phyloP scores from a whole-genome alignment of 768 basidiomycete species.

The Boletales sp. region DNA sequence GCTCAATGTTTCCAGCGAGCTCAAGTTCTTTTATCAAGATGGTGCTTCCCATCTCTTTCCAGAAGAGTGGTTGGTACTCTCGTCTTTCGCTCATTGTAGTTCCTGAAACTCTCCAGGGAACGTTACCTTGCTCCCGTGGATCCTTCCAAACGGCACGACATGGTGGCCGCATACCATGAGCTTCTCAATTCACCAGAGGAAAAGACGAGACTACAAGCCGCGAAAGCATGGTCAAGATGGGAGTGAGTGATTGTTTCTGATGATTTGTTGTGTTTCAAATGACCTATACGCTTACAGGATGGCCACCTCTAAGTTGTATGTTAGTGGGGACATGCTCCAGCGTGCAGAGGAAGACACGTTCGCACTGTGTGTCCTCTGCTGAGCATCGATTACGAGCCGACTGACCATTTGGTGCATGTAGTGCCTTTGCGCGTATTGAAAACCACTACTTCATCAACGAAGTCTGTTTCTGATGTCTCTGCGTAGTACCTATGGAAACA shows the following conservation, averaged over 20 bases:
- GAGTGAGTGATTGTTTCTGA: conserved; percentile 56
- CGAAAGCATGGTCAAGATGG: conserved; percentile 88
- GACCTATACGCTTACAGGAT: conserved; percentile 47
- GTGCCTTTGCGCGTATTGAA: conserved; percentile 85
- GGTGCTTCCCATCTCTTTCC: conserved; percentile 82
- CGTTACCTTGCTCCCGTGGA: conserved; percentile 81
- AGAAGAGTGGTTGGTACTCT: conserved; percentile 67
- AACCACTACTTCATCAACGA: conserved; percentile 89
- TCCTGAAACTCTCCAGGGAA: conserved; percentile 50
- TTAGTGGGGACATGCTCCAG: conserved; percentile 65
- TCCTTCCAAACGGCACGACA: conserved; percentile 70
- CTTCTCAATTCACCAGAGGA: conserved; percentile 74
- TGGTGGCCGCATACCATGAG: conserved; percentile 81
- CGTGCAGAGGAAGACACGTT: conserved; percentile 71
- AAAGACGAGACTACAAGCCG: conserved; percentile 59
- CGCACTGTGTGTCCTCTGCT: conserved; percentile 53
- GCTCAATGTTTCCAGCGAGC: conserved; percentile 46
- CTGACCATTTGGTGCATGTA: conserved; percentile 25
- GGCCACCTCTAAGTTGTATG: conserved; percentile 71
- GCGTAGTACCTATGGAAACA: neutral
- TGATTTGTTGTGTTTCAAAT: neutral
- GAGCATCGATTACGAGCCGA: conserved; percentile 2
- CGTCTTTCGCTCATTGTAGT: neutral
- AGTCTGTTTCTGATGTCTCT: conserved; percentile 34
- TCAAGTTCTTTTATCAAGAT: conserved; percentile 91